A percentile compares a stretch with the other conserved stretches of the same genome.
phyloP scores from a whole-genome alignment of 1,284 basidiomycete genomes.

The Macrocybe sp. region DNA sequence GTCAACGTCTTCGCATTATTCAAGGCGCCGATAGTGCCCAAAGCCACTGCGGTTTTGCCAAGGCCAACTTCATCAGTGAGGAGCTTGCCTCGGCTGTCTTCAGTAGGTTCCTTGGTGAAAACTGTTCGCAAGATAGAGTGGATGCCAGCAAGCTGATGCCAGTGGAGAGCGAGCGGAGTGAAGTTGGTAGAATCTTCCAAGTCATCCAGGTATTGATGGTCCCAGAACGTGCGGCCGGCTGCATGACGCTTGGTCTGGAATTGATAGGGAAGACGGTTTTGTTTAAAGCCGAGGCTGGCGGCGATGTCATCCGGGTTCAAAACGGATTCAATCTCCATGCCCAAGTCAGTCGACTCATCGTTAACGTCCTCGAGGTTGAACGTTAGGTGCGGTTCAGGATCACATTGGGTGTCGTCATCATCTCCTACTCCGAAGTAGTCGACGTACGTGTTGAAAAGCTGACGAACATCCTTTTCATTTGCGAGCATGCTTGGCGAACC shows the following conservation, averaged over 20 bases:
- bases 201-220: no score
- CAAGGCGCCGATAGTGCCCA: constrained; percentile 17
- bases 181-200: no score
- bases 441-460: no score
- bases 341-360: constrained; percentile 8
- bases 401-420: neutral
- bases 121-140: constrained; percentile 19
- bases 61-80: constrained; percentile 27
- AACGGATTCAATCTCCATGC: constrained; percentile 19
- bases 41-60: constrained; percentile 22
- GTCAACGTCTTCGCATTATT: constrained; percentile 11
- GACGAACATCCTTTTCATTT: no score
- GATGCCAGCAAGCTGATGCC: constrained; percentile 26
- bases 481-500: no score
- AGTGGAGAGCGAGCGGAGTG: constrained; percentile 13
- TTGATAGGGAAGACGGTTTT: constrained; percentile 11
- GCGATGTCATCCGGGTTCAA: constrained; percentile 7
- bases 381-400: no score
- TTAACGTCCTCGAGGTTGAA: constrained; percentile 1
- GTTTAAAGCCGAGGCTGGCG: constrained; percentile 15
- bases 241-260: constrained; percentile 17
- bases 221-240: constrained; percentile 7
- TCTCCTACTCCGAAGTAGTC: neutral
- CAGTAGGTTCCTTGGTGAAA: constrained; percentile 10
- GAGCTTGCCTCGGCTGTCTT: constrained; percentile 13